These are phyloP conservation scores for Dissoconium aciculare DNA, from an alignment of 2,329 filamentous ascomycete genomes.

Conservation along the genomic window DNA sequence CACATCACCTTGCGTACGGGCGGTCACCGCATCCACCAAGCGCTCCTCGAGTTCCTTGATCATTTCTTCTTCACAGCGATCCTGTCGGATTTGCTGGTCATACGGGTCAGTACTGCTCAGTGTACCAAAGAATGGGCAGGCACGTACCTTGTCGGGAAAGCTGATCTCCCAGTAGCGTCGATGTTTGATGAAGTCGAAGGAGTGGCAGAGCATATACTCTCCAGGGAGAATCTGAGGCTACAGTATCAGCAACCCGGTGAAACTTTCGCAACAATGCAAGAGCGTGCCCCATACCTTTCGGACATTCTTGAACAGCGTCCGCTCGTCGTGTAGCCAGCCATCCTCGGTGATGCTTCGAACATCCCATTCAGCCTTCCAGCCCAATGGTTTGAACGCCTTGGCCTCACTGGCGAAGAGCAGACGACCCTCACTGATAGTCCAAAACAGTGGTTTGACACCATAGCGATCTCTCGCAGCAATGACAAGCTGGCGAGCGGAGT, in stretches of 20 bases:
- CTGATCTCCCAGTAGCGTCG: slow-evolving; percentile 40
- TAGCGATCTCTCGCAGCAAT: slow-evolving; percentile 40
- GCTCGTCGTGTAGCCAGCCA: slow-evolving; percentile 31
- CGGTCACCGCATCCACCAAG: slow-evolving; percentile 37
- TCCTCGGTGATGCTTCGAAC: slow-evolving; percentile 31
- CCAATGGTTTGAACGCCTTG: slow-evolving; percentile 38
- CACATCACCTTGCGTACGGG: slow-evolving; percentile 43
- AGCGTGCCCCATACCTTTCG: slow-evolving; percentile 23
- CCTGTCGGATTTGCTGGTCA: slow-evolving; percentile 24
- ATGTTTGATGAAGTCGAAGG: slow-evolving; percentile 26
- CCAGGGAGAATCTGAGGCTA: slow-evolving; percentile 30
- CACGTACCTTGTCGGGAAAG: slow-evolving; percentile 37
- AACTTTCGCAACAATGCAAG: not conserved
- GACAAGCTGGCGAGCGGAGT: slow-evolving; percentile 29
- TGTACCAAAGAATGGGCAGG: slow-evolving; percentile 1
- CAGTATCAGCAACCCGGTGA: not conserved
- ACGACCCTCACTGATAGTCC: slow-evolving; percentile 27
- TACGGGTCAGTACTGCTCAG: not conserved
- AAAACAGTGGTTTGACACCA: slow-evolving; percentile 44
- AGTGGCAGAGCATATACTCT: slow-evolving; percentile 29
- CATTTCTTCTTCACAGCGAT: slow-evolving; percentile 36
- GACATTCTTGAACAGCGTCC: slow-evolving; percentile 39
- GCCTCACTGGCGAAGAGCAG: slow-evolving; percentile 39
- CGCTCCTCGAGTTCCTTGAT: slow-evolving; percentile 35
- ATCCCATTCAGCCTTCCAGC: slow-evolving; percentile 39